These are phyloP conservation scores for Brasenia schreberi DNA, from an alignment of 164 flowering plant species.

Conservation along the genomic window DNA sequence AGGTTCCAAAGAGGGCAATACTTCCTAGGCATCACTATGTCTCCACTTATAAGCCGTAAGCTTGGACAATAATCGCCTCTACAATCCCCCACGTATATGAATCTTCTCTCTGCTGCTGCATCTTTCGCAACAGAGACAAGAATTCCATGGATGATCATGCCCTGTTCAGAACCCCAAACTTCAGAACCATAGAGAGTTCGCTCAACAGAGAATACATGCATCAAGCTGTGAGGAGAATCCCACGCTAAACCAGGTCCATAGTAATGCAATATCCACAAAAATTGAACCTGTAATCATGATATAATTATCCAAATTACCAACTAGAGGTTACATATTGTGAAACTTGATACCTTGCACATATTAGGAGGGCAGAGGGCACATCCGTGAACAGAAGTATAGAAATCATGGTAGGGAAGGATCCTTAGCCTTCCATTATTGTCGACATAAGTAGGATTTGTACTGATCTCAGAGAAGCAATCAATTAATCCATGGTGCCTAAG, in stretches of 20 bases:
- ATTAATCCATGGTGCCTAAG: slow-evolving; percentile 47
- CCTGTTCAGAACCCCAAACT: too few relatives aligned
- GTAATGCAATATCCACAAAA: too few relatives aligned
- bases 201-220: too few relatives aligned
- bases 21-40: slow-evolving; percentile 73
- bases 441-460: slow-evolving; percentile 58
- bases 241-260: too few relatives aligned
- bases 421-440: slow-evolving; percentile 59
- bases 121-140: too few relatives aligned
- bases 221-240: too few relatives aligned
- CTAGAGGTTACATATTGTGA: too few relatives aligned
- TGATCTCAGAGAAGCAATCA: slow-evolving; percentile 56
- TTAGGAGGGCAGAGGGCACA: slow-evolving; percentile 77
- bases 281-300: too few relatives aligned
- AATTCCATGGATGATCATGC: too few relatives aligned
- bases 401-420: slow-evolving; percentile 59
- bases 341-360: slow-evolving; percentile 76
- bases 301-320: too few relatives aligned
- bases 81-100: slow-evolving; percentile 81
- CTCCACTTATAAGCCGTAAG: slow-evolving; percentile 22
- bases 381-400: slow-evolving; percentile 42
- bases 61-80: slow-evolving; percentile 69
- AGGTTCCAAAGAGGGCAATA: slow-evolving; percentile 43
- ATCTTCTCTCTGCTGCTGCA: too few relatives aligned
- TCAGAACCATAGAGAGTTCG: too few relatives aligned